A percentile compares a stretch with the other conserved stretches of the same genome.
These are phyloP conservation scores for Diaporthe citri DNA, from an alignment of 2,329 filamentous ascomycete genomes.

Conservation along the genomic window DNA sequence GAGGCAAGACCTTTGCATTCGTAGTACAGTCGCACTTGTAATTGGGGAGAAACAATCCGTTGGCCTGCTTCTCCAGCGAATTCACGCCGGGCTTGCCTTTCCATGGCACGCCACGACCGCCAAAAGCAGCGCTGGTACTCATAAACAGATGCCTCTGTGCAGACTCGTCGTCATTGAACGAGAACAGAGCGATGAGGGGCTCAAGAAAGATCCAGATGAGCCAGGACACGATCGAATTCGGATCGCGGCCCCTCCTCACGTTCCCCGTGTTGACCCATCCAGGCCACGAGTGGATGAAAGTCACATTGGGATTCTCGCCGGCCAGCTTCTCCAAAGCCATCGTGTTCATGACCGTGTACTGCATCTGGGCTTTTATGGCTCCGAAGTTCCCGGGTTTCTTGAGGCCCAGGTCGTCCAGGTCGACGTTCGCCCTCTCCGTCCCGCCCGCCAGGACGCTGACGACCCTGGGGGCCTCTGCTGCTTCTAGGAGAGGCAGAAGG, in stretches of 20 bases:
- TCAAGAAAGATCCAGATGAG: constrained; percentile 50
- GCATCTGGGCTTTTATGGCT: constrained; percentile 48
- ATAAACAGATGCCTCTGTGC: constrained; percentile 52
- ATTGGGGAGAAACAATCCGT: constrained; percentile 47
- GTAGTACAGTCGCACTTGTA: constrained; percentile 46
- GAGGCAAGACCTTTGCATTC: constrained; percentile 44
- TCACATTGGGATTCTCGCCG: constrained; percentile 47
- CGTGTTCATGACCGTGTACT: constrained; percentile 50
- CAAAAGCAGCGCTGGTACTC: constrained; percentile 52
- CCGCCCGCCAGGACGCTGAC: constrained; percentile 53
- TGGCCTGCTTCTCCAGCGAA: constrained; percentile 43
- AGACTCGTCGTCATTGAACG: constrained; percentile 48
- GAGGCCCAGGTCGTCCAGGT: constrained; percentile 52
- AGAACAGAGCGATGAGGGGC: constrained; percentile 48
- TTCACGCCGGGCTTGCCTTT: constrained; percentile 48
- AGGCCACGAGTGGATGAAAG: constrained; percentile 53
- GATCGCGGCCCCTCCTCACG: constrained; percentile 45
- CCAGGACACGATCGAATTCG: constrained; percentile 47
- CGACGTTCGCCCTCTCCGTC: constrained; percentile 46
- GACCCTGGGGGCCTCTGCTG: constrained; percentile 48
- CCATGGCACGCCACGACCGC: constrained; percentile 51
- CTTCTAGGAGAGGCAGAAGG: constrained; percentile 55
- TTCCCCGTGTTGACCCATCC: constrained; percentile 54
- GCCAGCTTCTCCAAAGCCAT: constrained; percentile 50
- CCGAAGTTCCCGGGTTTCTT: constrained; percentile 49